Evolutionary conservation across 176 grass and related monocot genomes (phyloP).

Genomic region (Musa troglodytarum): DNA sequence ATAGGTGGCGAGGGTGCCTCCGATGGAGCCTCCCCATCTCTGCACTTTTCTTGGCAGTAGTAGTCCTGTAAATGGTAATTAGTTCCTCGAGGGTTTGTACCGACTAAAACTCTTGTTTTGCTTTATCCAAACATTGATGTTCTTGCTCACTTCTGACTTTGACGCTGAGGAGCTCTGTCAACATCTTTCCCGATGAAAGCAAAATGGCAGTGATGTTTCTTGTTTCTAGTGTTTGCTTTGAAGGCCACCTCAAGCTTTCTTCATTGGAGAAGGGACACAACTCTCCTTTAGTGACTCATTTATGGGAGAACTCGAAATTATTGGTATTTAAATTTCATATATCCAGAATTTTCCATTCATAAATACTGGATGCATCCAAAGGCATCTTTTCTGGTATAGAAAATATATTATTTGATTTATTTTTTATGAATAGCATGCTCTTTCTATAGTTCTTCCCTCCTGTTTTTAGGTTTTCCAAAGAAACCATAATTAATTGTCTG

Average conservation of each 20-base stretch:
- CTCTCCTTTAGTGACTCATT: too few species aligned
- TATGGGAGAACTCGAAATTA: too few species aligned
- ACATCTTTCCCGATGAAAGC: neutral
- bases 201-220: neutral
- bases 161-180: neutral
- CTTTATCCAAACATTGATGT: neutral
- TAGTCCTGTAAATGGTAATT: neutral
- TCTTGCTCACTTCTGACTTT: neutral
- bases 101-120: neutral
- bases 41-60: slow-evolving; percentile 22
- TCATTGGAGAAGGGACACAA: neutral
- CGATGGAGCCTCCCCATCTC: slow-evolving; percentile 9
- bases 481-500: too few species aligned
- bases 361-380: too few species aligned
- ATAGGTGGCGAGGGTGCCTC: neutral
- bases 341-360: too few species aligned
- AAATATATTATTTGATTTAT: too few species aligned
- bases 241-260: neutral
- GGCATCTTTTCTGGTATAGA: too few species aligned
- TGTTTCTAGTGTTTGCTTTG: neutral
- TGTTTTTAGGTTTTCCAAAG: too few species aligned
- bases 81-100: neutral
- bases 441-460: too few species aligned
- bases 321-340: too few species aligned
- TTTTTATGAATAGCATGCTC: too few species aligned